Evolutionary conservation across 257 asterid species (phyloP).

Genomic region (Solanum pinnatisectum): DNA sequence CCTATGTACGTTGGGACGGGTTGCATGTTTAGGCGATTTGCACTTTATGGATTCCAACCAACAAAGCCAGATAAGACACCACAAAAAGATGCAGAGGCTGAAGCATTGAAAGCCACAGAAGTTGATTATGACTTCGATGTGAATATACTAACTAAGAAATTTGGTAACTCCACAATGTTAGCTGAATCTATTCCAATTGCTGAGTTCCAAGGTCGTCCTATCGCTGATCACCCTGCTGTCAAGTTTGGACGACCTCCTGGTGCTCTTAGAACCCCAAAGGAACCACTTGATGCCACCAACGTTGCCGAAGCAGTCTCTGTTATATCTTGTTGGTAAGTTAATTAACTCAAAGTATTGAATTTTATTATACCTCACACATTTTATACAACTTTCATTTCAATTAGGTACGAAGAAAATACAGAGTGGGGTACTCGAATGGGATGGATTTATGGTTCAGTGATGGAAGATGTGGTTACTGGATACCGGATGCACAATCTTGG

Average conservation of each 20-base stretch:
- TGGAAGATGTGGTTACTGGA: constrained; percentile 40
- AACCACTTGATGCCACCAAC: constrained; percentile 29
- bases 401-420: constrained; percentile 33
- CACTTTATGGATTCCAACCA: constrained; percentile 32
- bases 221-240: constrained; percentile 46
- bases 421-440: constrained; percentile 42
- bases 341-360: background rate
- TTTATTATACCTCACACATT: background rate
- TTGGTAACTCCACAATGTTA: constrained; percentile 31
- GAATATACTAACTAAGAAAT: constrained; percentile 21
- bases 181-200: constrained; percentile 36
- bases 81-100: constrained; percentile 12
- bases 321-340: constrained; percentile 32
- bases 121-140: constrained; percentile 26
- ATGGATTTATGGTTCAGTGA: constrained; percentile 38
- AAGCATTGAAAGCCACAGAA: constrained; percentile 15
- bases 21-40: constrained; percentile 28
- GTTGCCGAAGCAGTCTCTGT: constrained; percentile 36
- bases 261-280: constrained; percentile 21
- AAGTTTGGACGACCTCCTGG: constrained; percentile 37
- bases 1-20: constrained; percentile 37
- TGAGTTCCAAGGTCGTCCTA: constrained; percentile 35
- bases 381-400: background rate
- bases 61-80: constrained; percentile 1
- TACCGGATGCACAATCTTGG: constrained; percentile 42